phyloP scores from a whole-genome alignment of 768 basidiomycete genomes.

The Lyophyllum decastes region DNA sequence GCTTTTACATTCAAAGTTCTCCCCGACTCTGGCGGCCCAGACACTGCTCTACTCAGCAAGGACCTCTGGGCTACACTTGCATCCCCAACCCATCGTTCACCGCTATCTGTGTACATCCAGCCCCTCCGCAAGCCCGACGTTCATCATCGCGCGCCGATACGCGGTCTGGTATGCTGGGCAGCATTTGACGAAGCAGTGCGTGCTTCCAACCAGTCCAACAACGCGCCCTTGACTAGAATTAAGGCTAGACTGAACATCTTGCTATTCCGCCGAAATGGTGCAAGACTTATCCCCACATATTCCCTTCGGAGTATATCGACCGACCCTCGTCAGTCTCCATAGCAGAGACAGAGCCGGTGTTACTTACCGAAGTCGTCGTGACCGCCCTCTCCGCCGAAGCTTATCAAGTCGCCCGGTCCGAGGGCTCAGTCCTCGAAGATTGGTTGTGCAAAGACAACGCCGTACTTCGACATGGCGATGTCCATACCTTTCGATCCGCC shows the following conservation, averaged over 20 bases:
- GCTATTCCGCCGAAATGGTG: constrained; percentile 46
- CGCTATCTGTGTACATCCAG: constrained; percentile 16
- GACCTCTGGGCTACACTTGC: constrained; percentile 30
- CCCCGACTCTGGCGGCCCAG: constrained; percentile 13
- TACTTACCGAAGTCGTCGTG: constrained; percentile 52
- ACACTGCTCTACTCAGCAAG: constrained; percentile 29
- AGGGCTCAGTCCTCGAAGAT: constrained; percentile 37
- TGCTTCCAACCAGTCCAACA: constrained; percentile 8
- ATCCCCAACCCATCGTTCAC: constrained; percentile 13
- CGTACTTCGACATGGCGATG: constrained; percentile 55
- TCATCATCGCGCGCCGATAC: not conserved
- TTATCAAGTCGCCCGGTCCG: constrained; percentile 40
- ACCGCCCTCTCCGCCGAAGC: constrained; percentile 51
- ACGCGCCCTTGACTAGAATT: not conserved
- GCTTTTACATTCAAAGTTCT: constrained; percentile 26
- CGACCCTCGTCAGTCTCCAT: constrained; percentile 19
- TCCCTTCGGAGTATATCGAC: constrained; percentile 17
- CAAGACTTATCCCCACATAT: constrained; percentile 33
- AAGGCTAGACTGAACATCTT: constrained; percentile 31
- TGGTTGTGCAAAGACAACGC: constrained; percentile 41
- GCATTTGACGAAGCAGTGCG: constrained; percentile 38
- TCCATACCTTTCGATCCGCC: constrained; percentile 29
- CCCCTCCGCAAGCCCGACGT: constrained; percentile 5
- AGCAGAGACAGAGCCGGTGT: constrained; percentile 28
- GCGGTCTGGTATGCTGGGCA: constrained; percentile 33